Conservation (phyloP, 306 rosid species). For the Potentilla sterilis region DNA sequence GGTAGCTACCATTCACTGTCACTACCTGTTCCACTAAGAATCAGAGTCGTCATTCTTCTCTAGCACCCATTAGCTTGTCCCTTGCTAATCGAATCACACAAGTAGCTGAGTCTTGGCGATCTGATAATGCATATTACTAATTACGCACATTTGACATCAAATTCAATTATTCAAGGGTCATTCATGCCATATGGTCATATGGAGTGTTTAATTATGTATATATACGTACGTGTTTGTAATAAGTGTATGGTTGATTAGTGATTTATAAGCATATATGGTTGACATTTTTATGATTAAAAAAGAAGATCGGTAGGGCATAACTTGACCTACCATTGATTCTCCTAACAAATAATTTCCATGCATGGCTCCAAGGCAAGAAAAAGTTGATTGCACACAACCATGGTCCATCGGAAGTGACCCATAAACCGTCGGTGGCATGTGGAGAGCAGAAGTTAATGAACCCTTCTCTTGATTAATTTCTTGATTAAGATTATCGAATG, state of each 20-base stretch:
- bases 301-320: not conserved
- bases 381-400: not conserved
- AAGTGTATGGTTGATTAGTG: not conserved
- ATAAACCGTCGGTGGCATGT: not conserved
- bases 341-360: constrained; percentile 21
- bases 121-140: not conserved
- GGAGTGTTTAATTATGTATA: not conserved
- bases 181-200: not conserved
- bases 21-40: not conserved
- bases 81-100: not conserved
- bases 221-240: not conserved
- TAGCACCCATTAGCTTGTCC: not conserved
- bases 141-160: not conserved
- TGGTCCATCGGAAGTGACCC: not conserved
- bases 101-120: not conserved
- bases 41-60: not conserved
- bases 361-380: constrained; percentile 28
- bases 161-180: not conserved
- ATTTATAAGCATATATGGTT: not conserved
- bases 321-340: constrained; percentile 33
- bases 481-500: no score
- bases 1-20: not conserved
- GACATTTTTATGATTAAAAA: not conserved
- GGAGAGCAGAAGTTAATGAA: not conserved
- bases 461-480: not conserved